Base-by-base conservation (phyloP, 1,139 yeast genomes). In the Hyphopichia fennica region DNA sequence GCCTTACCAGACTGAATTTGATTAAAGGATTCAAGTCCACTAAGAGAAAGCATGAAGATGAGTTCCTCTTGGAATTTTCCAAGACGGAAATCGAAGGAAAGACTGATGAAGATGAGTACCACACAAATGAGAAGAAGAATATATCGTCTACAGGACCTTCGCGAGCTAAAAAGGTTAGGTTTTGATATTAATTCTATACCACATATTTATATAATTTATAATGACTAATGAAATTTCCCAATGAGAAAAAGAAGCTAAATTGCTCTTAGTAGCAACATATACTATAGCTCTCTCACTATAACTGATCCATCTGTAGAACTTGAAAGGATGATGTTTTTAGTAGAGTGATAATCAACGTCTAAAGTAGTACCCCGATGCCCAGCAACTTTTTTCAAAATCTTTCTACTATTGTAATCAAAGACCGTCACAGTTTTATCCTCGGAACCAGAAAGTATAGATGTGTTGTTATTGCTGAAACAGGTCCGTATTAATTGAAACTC, bases 321-420 rank as follows among this genome's bases (percentile, higher is more conserved):
- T 10, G 82, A 73, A 10, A 69, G 54, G 13, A 77, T 33, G 19
- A 79, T 66, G 0, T 64, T 63, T 31, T 65, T 56, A 3, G 45
- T 46, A 0, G 77, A 72, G 48, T 72, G 77, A 45, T 62, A 71
- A 50, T 75, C 81, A 4, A 84, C 77, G 55, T 80, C 89, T 23
- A 82, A 62, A 1, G 82, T 87, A 0, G 81, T 62, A 0, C 89
- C 87, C 7, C 57, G 53, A 53, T 86, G 93, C 1, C 90, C 91
- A 3, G 69, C 64, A 13, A 74, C 60, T 51, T 81, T 82, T 38
- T 69, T 65, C 11, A 69, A 47, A 18, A 83, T 49, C 38, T 69
- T 68, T 41, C 80, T 65, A 0, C 83, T 64, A 3, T 69, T 67
- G n/a, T 75, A 63, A 46, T 83, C 84, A 90, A 93, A 87, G 3